Evolutionary conservation across 192 early-diverging fungal genomes (phyloP).

Genomic region (Coemansia sp.): DNA sequence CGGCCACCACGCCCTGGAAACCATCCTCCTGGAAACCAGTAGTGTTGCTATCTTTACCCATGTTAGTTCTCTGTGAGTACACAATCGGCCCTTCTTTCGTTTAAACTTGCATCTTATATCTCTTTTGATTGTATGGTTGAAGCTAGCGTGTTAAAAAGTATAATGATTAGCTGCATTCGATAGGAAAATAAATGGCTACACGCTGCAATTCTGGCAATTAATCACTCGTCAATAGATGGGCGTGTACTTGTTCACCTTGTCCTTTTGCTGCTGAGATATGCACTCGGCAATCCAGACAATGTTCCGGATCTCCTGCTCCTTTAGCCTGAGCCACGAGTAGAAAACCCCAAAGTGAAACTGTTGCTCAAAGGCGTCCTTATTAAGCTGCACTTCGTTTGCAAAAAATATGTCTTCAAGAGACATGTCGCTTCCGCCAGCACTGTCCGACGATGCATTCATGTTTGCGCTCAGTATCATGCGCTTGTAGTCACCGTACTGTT

Average conservation of each 20-base stretch:
- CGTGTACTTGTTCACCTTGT: constrained; percentile 92
- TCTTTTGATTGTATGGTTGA: not conserved
- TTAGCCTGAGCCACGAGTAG: constrained; percentile 91
- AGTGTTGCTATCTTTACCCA: not conserved
- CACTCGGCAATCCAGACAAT: constrained; percentile 99
- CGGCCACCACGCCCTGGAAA: constrained; percentile 44
- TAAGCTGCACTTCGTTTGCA: constrained; percentile 90
- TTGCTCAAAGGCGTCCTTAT: constrained; percentile 90
- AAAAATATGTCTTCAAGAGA: constrained; percentile 96
- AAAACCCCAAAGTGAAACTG: constrained; percentile 98
- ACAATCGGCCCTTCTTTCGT: not conserved
- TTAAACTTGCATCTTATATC: not conserved
- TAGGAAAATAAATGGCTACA: not conserved
- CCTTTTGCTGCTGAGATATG: constrained; percentile 97
- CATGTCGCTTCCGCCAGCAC: constrained; percentile 55
- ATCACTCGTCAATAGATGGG: constrained; percentile 70
- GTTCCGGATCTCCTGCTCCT: constrained; percentile 98
- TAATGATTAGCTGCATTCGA: not conserved
- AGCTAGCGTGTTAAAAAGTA: not conserved
- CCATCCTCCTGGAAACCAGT: constrained; percentile 31
- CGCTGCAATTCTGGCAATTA: not conserved
- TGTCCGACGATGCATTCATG: constrained; percentile 31
- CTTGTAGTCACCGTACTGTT: constrained; percentile 86
- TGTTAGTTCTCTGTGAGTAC: not conserved
- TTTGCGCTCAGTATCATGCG: constrained; percentile 74